phyloP scores from a whole-genome alignment of 202 grass and related monocot genomes.

The Hordeum pubiflorum region DNA sequence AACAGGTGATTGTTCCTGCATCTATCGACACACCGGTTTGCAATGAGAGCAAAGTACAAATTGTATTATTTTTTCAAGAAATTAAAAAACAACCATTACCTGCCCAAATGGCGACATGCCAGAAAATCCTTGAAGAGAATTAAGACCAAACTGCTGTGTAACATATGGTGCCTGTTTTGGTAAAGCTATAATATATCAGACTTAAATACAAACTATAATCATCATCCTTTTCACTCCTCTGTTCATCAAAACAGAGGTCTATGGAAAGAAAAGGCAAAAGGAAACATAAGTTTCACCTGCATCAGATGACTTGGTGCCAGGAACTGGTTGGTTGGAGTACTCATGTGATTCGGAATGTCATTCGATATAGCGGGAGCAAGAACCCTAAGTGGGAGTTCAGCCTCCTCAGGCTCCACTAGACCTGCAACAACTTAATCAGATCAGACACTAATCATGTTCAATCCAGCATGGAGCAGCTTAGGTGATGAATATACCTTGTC shows the following conservation, averaged over 20 bases:
- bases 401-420: slow-evolving; percentile 44
- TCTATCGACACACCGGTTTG: slow-evolving; percentile 26
- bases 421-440: slow-evolving; percentile 34
- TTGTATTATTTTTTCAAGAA: slow-evolving; percentile 12
- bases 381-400: slow-evolving; percentile 39
- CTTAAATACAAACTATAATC: background rate
- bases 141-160: slow-evolving; percentile 58
- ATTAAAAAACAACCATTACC: slow-evolving; percentile 37
- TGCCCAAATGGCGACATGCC: slow-evolving; percentile 71
- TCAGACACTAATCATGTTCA: slow-evolving; percentile 15
- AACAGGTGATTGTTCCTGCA: slow-evolving; percentile 53
- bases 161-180: slow-evolving; percentile 57
- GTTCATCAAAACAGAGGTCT: background rate
- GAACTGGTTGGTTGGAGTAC: slow-evolving; percentile 53
- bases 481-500: slow-evolving; percentile 38
- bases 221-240: background rate
- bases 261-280: background rate
- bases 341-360: slow-evolving; percentile 60
- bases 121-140: slow-evolving; percentile 62
- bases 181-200: background rate
- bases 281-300: slow-evolving; percentile 49
- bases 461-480: slow-evolving; percentile 15
- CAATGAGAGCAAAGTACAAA: slow-evolving; percentile 3
- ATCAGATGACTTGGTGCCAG: slow-evolving; percentile 69
- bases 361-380: slow-evolving; percentile 34